phyloP scores from a whole-genome alignment of 2,329 filamentous ascomycete genomes.

The Celoporthe dispersa region DNA sequence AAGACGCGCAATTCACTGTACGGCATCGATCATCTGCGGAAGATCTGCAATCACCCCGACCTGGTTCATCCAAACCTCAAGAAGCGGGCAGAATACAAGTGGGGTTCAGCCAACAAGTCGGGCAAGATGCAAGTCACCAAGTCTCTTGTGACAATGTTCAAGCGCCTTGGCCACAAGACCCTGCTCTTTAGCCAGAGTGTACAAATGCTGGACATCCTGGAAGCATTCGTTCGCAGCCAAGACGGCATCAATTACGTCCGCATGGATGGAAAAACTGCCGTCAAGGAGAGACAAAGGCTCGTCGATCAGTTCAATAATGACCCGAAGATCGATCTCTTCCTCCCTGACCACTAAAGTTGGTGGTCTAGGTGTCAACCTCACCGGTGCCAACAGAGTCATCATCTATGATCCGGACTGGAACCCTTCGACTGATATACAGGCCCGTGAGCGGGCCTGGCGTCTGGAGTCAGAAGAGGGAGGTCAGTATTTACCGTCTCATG shows the following conservation, averaged over 20 bases:
- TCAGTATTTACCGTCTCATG: conserved; percentile 97
- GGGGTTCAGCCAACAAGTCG: conserved; percentile 78
- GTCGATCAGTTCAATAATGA: conserved; percentile 93
- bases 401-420: conserved; percentile 99
- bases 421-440: conserved; percentile 93
- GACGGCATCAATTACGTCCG: conserved; percentile 75
- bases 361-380: conserved; percentile 90
- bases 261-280: conserved; percentile 92
- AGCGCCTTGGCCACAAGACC: conserved; percentile 87
- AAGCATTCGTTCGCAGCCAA: conserved; percentile 74
- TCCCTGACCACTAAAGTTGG: conserved; percentile 96
- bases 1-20: conserved; percentile 80
- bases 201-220: conserved; percentile 94
- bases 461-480: conserved; percentile 92
- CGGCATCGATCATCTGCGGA: conserved; percentile 89
- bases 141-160: conserved; percentile 86
- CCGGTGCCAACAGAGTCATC: conserved; percentile 92
- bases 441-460: conserved; percentile 93
- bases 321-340: conserved; percentile 79
- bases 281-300: conserved; percentile 84
- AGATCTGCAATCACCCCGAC: conserved; percentile 98
- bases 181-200: conserved; percentile 90
- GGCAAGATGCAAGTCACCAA: conserved; percentile 97
- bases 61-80: conserved; percentile 67
- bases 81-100: conserved; percentile 69